phyloP scores from a whole-genome alignment of 495 filamentous ascomycete genomes.

The Aspergillus bridgeri region DNA sequence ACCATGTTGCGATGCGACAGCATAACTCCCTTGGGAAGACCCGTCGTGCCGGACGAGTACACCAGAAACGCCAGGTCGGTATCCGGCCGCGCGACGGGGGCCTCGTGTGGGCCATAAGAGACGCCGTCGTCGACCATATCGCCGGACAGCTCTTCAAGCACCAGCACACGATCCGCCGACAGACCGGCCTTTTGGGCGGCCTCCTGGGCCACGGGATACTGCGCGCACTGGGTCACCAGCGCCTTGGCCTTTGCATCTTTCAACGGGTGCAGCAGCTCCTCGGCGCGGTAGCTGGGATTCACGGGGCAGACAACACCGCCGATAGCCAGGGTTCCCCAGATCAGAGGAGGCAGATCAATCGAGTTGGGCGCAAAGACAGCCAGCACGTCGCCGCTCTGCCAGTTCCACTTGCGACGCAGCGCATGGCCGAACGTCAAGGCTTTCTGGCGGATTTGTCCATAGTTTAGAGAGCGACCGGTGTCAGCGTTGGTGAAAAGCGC shows the following conservation, averaged over 20 bases:
- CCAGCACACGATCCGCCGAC: slow-evolving; percentile 53
- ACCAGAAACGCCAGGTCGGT: slow-evolving; percentile 57
- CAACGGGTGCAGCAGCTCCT: slow-evolving; percentile 79
- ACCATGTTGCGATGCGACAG: slow-evolving; percentile 74
- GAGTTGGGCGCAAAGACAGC: slow-evolving; percentile 62
- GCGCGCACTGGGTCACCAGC: slow-evolving; percentile 62
- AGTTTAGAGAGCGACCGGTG: slow-evolving; percentile 66
- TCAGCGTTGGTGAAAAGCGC: slow-evolving; percentile 46
- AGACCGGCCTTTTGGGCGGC: slow-evolving; percentile 65
- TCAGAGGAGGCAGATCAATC: slow-evolving; percentile 61
- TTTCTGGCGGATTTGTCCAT: slow-evolving; percentile 52
- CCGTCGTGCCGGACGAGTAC: slow-evolving; percentile 82
- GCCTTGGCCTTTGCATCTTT: slow-evolving; percentile 67
- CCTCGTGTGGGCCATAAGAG: slow-evolving; percentile 7
- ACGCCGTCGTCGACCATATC: background rate
- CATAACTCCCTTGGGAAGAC: slow-evolving; percentile 82
- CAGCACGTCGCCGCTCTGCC: slow-evolving; percentile 71
- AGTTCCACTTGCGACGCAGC: slow-evolving; percentile 63
- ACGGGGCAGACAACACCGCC: slow-evolving; percentile 74
- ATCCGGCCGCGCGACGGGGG: slow-evolving; percentile 27
- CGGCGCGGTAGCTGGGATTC: slow-evolving; percentile 73
- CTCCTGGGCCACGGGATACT: slow-evolving; percentile 54
- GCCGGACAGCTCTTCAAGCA: slow-evolving; percentile 8
- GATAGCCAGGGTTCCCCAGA: slow-evolving; percentile 73
- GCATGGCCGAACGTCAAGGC: slow-evolving; percentile 70